Percentiles rank a stretch among this genome's conserved stretches.
Evolutionary conservation across 495 filamentous ascomycete genomes (phyloP).

Genomic region (Lasiosphaeria ovina): DNA sequence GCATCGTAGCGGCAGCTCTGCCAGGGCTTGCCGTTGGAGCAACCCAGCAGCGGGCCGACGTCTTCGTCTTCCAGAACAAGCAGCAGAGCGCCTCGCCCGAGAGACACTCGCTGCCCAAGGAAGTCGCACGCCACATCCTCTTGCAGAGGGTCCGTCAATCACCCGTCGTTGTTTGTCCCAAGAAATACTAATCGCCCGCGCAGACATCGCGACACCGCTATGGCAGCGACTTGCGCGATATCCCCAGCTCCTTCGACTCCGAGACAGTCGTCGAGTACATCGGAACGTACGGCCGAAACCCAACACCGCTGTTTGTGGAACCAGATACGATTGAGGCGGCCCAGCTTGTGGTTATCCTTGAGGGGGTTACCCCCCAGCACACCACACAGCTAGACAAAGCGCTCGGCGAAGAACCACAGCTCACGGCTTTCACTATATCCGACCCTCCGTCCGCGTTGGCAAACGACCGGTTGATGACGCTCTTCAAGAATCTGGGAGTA

Average conservation of each 20-base stretch:
- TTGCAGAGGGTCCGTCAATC: conserved; percentile 27
- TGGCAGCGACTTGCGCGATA: conserved; percentile 38
- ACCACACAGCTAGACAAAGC: conserved; percentile 30
- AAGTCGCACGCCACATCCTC: conserved; percentile 37
- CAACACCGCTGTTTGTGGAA: conserved; percentile 41
- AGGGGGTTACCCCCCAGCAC: conserved; percentile 41
- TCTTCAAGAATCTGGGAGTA: conserved; percentile 30
- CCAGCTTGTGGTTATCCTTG: conserved; percentile 52
- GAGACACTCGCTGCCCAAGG: conserved; percentile 30
- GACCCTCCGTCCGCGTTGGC: conserved; percentile 38
- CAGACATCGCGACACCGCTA: conserved; percentile 40
- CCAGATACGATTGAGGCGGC: conserved; percentile 29
- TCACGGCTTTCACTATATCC: conserved; percentile 44
- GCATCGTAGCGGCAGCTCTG: conserved; percentile 27
- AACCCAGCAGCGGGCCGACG: conserved; percentile 26
- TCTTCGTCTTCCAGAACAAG: conserved; percentile 27
- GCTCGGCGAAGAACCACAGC: conserved; percentile 27
- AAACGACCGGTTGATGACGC: conserved; percentile 33
- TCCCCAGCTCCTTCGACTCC: conserved; percentile 36
- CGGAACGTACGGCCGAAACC: conserved; percentile 39
- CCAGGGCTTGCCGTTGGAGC: conserved; percentile 25
- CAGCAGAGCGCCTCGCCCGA: conserved; percentile 15
- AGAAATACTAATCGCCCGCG: conserved; percentile 26
- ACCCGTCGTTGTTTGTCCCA: background rate
- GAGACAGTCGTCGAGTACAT: conserved; percentile 42